phyloP scores from a whole-genome alignment of 495 filamentous ascomycete species.

The Daldinia caldariorum region DNA sequence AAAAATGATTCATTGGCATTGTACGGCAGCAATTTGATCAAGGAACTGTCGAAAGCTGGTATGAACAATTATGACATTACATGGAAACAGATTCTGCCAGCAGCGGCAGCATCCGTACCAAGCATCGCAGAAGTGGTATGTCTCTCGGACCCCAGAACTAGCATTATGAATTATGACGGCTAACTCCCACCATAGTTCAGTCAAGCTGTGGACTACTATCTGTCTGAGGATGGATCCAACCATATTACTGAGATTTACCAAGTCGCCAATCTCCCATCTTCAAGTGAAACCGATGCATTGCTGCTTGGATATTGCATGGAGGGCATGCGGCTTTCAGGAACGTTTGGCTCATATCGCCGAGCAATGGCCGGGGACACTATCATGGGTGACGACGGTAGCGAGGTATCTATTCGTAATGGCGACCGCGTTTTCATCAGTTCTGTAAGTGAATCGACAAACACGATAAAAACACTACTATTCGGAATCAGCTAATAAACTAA shows the following conservation, averaged over 20 bases:
- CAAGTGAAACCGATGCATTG: slow-evolving; percentile 49
- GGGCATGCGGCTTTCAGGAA: slow-evolving; percentile 59
- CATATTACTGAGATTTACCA: slow-evolving; percentile 68
- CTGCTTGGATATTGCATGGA: slow-evolving; percentile 65
- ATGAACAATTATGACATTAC: slow-evolving; percentile 73
- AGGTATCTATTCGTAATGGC: slow-evolving; percentile 53
- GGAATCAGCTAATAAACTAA: slow-evolving; percentile 61
- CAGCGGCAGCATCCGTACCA: slow-evolving; percentile 61
- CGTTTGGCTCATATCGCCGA: slow-evolving; percentile 63
- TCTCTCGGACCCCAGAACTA: neutral
- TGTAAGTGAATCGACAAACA: slow-evolving; percentile 50
- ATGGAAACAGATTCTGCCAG: slow-evolving; percentile 73
- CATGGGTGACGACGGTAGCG: slow-evolving; percentile 60
- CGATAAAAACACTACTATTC: slow-evolving; percentile 12
- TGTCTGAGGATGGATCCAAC: slow-evolving; percentile 61
- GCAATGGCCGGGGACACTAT: slow-evolving; percentile 58
- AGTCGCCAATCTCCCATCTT: slow-evolving; percentile 54
- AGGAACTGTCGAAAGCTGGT: slow-evolving; percentile 72
- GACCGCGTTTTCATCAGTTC: slow-evolving; percentile 63
- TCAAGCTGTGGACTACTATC: slow-evolving; percentile 82
- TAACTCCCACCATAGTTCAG: slow-evolving; percentile 60
- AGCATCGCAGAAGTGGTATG: slow-evolving; percentile 73
- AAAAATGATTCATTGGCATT: slow-evolving; percentile 67
- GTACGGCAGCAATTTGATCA: slow-evolving; percentile 77
- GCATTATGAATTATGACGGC: neutral